Conservation (phyloP, 208 protist species). For the Herpetomonas samuelpessoai region DNA sequence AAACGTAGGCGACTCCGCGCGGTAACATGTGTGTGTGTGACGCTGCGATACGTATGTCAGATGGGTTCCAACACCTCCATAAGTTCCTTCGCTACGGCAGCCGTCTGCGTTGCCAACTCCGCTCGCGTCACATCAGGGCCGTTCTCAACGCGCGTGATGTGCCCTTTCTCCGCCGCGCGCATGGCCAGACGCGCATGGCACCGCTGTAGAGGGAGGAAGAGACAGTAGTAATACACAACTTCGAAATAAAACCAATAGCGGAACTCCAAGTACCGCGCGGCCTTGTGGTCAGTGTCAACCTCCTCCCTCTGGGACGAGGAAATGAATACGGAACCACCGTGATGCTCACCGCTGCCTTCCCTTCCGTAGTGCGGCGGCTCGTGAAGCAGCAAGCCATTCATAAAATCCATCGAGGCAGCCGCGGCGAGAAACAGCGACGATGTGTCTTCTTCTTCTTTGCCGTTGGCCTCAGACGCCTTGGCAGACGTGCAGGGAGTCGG, state of each 20-base stretch:
- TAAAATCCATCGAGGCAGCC: neutral
- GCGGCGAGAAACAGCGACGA: too few relatives aligned
- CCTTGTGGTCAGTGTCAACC: neutral
- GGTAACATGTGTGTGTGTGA: too few relatives aligned
- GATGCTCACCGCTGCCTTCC: neutral
- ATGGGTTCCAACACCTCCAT: neutral
- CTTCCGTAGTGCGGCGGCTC: neutral
- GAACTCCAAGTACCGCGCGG: slow-evolving; percentile 40
- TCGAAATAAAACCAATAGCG: slow-evolving; percentile 58
- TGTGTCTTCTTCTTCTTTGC: too few relatives aligned
- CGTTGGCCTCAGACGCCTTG: too few relatives aligned
- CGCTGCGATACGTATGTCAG: too few relatives aligned
- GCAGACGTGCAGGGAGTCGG: too few relatives aligned
- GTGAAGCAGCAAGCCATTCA: neutral
- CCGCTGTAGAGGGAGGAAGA: slow-evolving; percentile 13
- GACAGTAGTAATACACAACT: slow-evolving; percentile 39
- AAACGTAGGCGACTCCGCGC: too few relatives aligned
- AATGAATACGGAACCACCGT: neutral
- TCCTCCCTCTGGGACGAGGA: neutral
- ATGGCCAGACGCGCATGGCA: slow-evolving; percentile 7
- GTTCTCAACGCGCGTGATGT: slow-evolving; percentile 8
- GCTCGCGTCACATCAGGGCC: slow-evolving; percentile 10
- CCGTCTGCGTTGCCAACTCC: slow-evolving; percentile 1
- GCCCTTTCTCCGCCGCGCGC: neutral
- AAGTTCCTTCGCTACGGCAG: slow-evolving; percentile 4